These are phyloP conservation scores for Lactifluus piperatus DNA, from an alignment of 768 basidiomycete genomes.

Conservation along the genomic window DNA sequence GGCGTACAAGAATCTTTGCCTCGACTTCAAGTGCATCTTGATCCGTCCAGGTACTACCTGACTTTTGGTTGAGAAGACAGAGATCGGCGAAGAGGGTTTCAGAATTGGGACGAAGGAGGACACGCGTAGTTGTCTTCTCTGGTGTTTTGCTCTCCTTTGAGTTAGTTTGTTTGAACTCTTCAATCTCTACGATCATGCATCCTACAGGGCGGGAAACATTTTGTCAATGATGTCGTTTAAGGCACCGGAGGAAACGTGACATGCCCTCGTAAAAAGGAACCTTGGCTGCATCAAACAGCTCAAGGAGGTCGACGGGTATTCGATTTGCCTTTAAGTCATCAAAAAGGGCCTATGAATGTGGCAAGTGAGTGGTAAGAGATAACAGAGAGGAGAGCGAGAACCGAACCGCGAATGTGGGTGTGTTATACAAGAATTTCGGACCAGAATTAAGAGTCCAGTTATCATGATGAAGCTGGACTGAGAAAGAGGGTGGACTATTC, in stretches of 20 bases:
- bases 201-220: conserved; percentile 36
- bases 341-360: conserved; percentile 50
- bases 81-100: conserved; percentile 78
- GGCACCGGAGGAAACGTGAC: conserved; percentile 19
- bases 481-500: conserved; percentile 59
- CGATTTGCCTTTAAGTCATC: conserved; percentile 78
- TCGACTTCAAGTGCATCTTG: conserved; percentile 65
- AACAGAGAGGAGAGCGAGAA: not conserved
- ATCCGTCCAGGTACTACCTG: conserved; percentile 57
- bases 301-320: conserved; percentile 80
- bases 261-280: conserved; percentile 81
- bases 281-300: conserved; percentile 62
- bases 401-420: conserved; percentile 51
- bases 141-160: conserved; percentile 51
- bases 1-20: conserved; percentile 59
- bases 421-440: conserved; percentile 74
- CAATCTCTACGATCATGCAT: conserved; percentile 77
- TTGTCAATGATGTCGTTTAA: not conserved
- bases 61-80: conserved; percentile 54
- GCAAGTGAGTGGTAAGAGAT: conserved; percentile 1
- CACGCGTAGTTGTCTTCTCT: conserved; percentile 31
- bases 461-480: conserved; percentile 68
- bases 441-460: conserved; percentile 79
- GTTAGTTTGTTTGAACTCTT: conserved; percentile 62
- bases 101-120: conserved; percentile 66